Evolutionary conservation across 495 filamentous ascomycete genomes (phyloP), one percentile per base, ranked within the genome.

Genomic region (Durotheca rogersii): DNA sequence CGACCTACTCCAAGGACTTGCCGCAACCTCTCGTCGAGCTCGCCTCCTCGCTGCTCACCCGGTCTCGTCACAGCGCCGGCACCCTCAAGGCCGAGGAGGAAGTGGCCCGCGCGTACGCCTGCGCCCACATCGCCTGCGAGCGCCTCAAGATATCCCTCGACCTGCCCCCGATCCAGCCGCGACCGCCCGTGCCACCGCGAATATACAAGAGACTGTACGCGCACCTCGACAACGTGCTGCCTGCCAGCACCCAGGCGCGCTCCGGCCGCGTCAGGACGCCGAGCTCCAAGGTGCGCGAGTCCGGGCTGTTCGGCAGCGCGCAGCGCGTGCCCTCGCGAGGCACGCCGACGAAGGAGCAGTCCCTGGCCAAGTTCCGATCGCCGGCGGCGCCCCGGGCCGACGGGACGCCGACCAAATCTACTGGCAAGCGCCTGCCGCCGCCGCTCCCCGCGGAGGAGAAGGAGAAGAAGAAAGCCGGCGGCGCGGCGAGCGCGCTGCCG

Each of bases 121-220:
- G 94, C 64, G 87, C 90, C 1, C 85, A 97, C 66, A 80, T 98
- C 25, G 93, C 93, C 30, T 96, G 92, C 70, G 87, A 90, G 67
- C 80, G 90, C 49, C 77, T 96, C 38, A 90, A 89, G 59, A 85
- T 84, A 57, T 64, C 78, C n/a, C 79, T 98, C 53, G 84, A 90
- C 65, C 84, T 98, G 25, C 92, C 92, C 5, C 80, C 82, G 1
- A 85, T 95, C 30, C 77, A 87, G 44, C 82, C 88, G 9, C 82
- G 81, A 12, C 89, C 93, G 4, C 94, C 93, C 11, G 87, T 90
- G 53, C 84, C 84, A 29, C 90, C 90, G 7, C 81, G 81, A 56
- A 76, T 86, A 20, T 98, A 97, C 71, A 87, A 87, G 59, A 88
- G 87, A 58, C 78, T 98, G 31, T 90, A 90, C 68, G 69, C 72